These are phyloP conservation scores for Rasamsonia emersonii DNA, from an alignment of 2,329 filamentous ascomycete species.

Conservation along the genomic window DNA sequence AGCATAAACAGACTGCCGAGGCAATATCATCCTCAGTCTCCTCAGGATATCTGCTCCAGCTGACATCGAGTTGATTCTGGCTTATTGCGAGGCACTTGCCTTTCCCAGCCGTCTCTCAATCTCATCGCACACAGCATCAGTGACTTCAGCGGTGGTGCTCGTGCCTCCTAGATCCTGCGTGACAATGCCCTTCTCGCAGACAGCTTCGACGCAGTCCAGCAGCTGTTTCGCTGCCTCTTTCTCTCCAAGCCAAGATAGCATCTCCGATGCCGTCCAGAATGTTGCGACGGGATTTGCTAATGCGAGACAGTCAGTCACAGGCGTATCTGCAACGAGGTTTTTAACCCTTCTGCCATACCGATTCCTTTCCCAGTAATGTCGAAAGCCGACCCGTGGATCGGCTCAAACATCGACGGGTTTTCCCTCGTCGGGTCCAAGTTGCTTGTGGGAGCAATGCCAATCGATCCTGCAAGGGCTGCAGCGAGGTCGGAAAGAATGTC, in stretches of 20 bases:
- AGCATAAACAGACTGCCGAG: too few relatives aligned
- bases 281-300: slow-evolving; percentile 55
- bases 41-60: too few relatives aligned
- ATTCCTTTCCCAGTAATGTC: slow-evolving; percentile 57
- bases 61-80: too few relatives aligned
- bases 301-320: neutral
- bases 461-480: slow-evolving; percentile 60
- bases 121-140: slow-evolving; percentile 6
- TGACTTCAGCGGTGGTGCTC: neutral
- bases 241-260: slow-evolving; percentile 57
- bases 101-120: slow-evolving; percentile 4
- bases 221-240: slow-evolving; percentile 48
- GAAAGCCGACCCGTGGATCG: slow-evolving; percentile 55
- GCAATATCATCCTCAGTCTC: too few relatives aligned
- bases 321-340: neutral
- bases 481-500: slow-evolving; percentile 65
- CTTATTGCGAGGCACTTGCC: too few relatives aligned
- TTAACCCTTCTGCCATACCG: too few relatives aligned
- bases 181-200: slow-evolving; percentile 46
- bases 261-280: slow-evolving; percentile 62
- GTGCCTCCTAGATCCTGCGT: slow-evolving; percentile 31
- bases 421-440: slow-evolving; percentile 57
- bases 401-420: slow-evolving; percentile 56
- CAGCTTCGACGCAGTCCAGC: slow-evolving; percentile 53
- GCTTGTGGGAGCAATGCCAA: slow-evolving; percentile 62